These are phyloP conservation scores for Panellus pusillus DNA, from an alignment of 768 basidiomycete species.

Conservation along the genomic window DNA sequence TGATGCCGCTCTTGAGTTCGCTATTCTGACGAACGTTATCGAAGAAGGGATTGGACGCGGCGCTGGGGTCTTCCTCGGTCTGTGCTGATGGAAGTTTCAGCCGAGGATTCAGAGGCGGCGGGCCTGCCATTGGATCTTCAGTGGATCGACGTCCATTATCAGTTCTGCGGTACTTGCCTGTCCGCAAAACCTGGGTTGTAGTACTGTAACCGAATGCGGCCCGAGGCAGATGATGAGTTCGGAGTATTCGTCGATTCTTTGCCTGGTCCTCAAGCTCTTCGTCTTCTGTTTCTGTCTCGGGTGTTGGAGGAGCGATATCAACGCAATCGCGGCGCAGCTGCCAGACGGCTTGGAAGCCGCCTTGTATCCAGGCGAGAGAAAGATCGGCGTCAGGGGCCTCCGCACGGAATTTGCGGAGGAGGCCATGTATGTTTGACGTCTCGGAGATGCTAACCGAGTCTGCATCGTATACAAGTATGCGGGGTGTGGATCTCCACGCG, in stretches of 20 bases:
- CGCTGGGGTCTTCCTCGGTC: conserved; percentile 1
- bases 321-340: conserved; percentile 51
- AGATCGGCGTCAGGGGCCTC: conserved; percentile 44
- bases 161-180: conserved; percentile 6
- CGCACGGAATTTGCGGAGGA: conserved; percentile 72
- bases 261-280: conserved; percentile 35
- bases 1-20: conserved; percentile 74
- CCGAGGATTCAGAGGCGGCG: not conserved
- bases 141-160: conserved; percentile 1
- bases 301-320: conserved; percentile 47
- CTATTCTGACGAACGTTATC: conserved; percentile 89
- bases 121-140: conserved; percentile 26
- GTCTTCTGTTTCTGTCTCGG: conserved; percentile 54
- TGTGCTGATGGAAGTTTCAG: not conserved
- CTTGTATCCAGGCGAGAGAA: conserved; percentile 74
- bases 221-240: conserved; percentile 61
- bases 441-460: conserved; percentile 65
- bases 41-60: conserved; percentile 86
- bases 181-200: conserved; percentile 33
- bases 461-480: conserved; percentile 84
- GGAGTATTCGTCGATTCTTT: conserved; percentile 37
- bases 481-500: conserved; percentile 53
- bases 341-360: conserved; percentile 78
- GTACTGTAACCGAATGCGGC: conserved; percentile 60
- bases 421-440: conserved; percentile 66